phyloP scores from a whole-genome alignment of 768 basidiomycete species.

The Naganishia onofrii region DNA sequence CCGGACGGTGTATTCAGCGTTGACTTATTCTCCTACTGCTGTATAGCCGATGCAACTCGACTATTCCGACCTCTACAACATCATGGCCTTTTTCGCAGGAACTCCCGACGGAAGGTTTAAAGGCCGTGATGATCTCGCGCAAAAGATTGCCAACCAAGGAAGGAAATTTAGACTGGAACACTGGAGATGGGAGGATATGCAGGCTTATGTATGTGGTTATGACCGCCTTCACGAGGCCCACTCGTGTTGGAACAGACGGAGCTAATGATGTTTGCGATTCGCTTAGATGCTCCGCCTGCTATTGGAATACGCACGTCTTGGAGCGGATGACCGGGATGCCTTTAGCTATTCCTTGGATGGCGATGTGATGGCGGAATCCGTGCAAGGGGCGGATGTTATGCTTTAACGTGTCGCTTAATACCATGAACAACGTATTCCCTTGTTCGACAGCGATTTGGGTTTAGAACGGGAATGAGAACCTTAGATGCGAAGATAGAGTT shows the following conservation, averaged over 20 bases:
- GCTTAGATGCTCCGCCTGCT: slow-evolving; percentile 46
- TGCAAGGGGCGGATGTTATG: not conserved
- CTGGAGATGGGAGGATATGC: slow-evolving; percentile 52
- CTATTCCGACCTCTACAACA: slow-evolving; percentile 50
- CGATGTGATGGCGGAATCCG: not conserved
- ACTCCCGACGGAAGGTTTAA: slow-evolving; percentile 43
- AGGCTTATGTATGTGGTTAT: slow-evolving; percentile 43
- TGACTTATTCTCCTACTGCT: not conserved
- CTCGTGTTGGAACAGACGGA: not conserved
- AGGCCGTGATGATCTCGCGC: slow-evolving; percentile 46
- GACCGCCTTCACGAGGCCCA: not conserved
- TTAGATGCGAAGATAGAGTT: too few species aligned
- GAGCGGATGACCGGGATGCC: slow-evolving; percentile 41
- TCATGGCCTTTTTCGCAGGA: slow-evolving; percentile 50
- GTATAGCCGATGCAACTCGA: slow-evolving; percentile 48
- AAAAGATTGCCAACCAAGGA: slow-evolving; percentile 44
- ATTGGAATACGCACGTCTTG: slow-evolving; percentile 44
- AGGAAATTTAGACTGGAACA: slow-evolving; percentile 45
- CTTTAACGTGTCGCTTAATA: not conserved
- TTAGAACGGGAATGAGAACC: too few species aligned
- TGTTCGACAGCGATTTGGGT: too few species aligned
- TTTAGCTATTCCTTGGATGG: slow-evolving; percentile 34
- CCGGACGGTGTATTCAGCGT: not conserved
- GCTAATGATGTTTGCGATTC: not conserved
- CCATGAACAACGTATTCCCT: too few species aligned